Conservation (phyloP, 495 filamentous ascomycete genomes). For the Podospora didyma region DNA sequence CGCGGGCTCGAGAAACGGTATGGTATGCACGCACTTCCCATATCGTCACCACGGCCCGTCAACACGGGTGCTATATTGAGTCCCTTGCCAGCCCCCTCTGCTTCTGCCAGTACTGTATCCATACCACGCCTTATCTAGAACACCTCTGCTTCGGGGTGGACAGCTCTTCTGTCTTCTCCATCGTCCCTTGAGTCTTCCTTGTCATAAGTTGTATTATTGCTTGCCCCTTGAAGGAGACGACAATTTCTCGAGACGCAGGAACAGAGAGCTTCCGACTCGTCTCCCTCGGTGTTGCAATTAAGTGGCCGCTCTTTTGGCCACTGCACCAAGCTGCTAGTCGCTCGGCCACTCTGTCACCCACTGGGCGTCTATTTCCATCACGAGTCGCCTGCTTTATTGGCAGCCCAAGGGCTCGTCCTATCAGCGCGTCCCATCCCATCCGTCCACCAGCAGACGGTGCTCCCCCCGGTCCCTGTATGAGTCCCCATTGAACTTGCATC, state of each 20-base stretch:
- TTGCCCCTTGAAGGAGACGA: not conserved
- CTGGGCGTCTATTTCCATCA: conserved; percentile 36
- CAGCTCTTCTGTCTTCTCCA: conserved; percentile 1
- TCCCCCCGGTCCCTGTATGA: conserved; percentile 26
- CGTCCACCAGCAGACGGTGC: conserved; percentile 7
- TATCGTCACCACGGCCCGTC: not conserved
- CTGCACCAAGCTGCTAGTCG: conserved; percentile 21
- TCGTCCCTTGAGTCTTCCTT: not conserved
- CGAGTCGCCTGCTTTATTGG: conserved; percentile 33
- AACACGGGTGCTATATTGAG: conserved; percentile 17
- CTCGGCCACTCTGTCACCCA: conserved; percentile 26
- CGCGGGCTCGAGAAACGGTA: not conserved
- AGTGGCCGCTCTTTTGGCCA: conserved; percentile 24
- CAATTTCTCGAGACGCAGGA: conserved; percentile 8
- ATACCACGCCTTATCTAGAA: not conserved
- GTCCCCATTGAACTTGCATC: conserved; percentile 17
- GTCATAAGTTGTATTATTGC: not conserved
- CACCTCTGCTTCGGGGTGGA: conserved; percentile 5
- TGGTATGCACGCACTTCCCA: not conserved
- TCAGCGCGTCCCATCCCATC: conserved; percentile 17
- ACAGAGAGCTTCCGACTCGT: conserved; percentile 9
- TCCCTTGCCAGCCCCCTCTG: conserved; percentile 9
- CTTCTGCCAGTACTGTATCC: not conserved
- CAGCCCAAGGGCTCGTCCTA: conserved; percentile 24
- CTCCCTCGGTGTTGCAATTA: conserved; percentile 12